Percentiles rank a stretch among this genome's conserved stretches.
Conservation (phyloP, 805 yeast genomes). For the Candida alai region DNA sequence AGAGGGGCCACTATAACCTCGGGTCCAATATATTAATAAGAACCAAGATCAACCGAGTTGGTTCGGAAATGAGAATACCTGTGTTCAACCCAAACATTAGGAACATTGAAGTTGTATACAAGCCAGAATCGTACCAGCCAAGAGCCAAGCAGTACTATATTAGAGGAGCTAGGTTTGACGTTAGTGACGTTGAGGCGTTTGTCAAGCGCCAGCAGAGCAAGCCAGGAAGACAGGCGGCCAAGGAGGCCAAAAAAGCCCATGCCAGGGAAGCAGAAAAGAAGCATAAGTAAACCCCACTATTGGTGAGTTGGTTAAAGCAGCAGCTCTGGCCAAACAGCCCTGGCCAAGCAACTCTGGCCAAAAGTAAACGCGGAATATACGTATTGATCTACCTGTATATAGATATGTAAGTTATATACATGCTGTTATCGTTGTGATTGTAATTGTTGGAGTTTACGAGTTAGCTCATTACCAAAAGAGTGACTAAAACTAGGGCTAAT, state of each 20-base stretch:
- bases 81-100: constrained; percentile 75
- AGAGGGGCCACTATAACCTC: constrained; percentile 54
- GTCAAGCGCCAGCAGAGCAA: constrained; percentile 18
- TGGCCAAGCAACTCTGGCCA: too few species aligned
- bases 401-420: neutral
- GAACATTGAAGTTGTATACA: constrained; percentile 72
- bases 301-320: too few species aligned
- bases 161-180: constrained; percentile 71
- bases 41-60: constrained; percentile 76
- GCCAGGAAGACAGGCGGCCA: constrained; percentile 7
- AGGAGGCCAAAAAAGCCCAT: constrained; percentile 4
- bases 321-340: too few species aligned
- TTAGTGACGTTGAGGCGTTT: constrained; percentile 57
- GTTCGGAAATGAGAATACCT: constrained; percentile 80
- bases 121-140: constrained; percentile 64
- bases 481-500: constrained; percentile 19
- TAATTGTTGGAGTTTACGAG: constrained; percentile 14
- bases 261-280: constrained; percentile 2
- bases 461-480: constrained; percentile 17
- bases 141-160: constrained; percentile 90
- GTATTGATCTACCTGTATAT: constrained; percentile 2
- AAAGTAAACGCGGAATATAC: too few species aligned
- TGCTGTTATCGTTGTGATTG: neutral
- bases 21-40: constrained; percentile 78
- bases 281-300: too few species aligned